Conservation (phyloP, 2,329 filamentous ascomycete species). For the Penicillium sp. region DNA sequence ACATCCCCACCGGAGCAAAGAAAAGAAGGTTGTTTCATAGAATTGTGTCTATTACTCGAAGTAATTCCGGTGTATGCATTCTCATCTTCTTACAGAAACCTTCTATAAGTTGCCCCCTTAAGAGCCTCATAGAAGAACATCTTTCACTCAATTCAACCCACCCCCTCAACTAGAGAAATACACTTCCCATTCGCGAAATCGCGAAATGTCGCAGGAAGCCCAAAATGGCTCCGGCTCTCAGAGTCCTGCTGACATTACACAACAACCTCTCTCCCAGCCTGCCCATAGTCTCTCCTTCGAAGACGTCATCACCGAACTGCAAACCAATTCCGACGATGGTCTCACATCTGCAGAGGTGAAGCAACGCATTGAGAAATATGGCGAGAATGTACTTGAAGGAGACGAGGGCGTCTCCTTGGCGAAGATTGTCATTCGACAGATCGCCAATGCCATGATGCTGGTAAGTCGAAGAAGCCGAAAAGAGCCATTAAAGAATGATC, state of each 20-base stretch:
- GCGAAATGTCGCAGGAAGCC: slow-evolving; percentile 17
- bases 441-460: slow-evolving; percentile 62
- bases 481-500: neutral
- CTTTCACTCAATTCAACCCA: neutral
- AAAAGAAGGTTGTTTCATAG: neutral
- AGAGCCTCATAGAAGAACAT: slow-evolving; percentile 12
- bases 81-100: slow-evolving; percentile 24
- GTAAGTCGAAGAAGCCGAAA: slow-evolving; percentile 32
- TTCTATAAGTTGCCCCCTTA: slow-evolving; percentile 30
- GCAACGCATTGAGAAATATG: slow-evolving; percentile 48
- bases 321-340: slow-evolving; percentile 50
- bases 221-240: slow-evolving; percentile 10
- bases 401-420: slow-evolving; percentile 57
- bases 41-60: slow-evolving; percentile 5
- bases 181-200: slow-evolving; percentile 2
- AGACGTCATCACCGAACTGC: slow-evolving; percentile 48
- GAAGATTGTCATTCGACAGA: slow-evolving; percentile 59
- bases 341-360: slow-evolving; percentile 49
- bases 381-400: slow-evolving; percentile 58
- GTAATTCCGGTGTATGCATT: slow-evolving; percentile 26
- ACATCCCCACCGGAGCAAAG: slow-evolving; percentile 4
- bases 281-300: slow-evolving; percentile 54
- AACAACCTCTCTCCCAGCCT: slow-evolving; percentile 48
- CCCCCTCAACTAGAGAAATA: slow-evolving; percentile 4
- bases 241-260: slow-evolving; percentile 30